A percentile compares a stretch with the other conserved stretches of the same genome.
Evolutionary conservation across 345 rosid species (phyloP).

Genomic region (Camelina laxa): DNA sequence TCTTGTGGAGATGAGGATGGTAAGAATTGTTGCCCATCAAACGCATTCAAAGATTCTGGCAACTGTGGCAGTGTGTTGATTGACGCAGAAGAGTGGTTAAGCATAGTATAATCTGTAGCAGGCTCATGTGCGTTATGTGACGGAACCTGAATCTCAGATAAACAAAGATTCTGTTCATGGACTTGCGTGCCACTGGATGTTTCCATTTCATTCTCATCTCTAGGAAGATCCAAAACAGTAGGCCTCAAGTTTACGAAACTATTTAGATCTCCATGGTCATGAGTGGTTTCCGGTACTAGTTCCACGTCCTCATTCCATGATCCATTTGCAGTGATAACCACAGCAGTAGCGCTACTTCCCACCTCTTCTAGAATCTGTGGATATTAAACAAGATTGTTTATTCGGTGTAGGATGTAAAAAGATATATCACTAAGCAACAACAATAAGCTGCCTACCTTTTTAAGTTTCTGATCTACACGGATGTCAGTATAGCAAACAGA

Average conservation of each 20-base stretch:
- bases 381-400: slow-evolving; percentile 19
- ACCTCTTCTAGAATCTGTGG: slow-evolving; percentile 79
- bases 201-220: slow-evolving; percentile 52
- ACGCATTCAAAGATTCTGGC: slow-evolving; percentile 46
- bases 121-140: slow-evolving; percentile 33
- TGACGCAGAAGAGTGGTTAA: slow-evolving; percentile 47
- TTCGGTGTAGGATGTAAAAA: slow-evolving; percentile 1
- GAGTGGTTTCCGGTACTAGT: slow-evolving; percentile 40
- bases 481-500: slow-evolving; percentile 72
- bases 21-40: slow-evolving; percentile 43
- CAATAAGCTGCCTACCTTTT: slow-evolving; percentile 62
- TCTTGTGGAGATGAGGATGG: slow-evolving; percentile 45
- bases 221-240: slow-evolving; percentile 67
- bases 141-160: slow-evolving; percentile 44
- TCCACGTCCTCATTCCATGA: slow-evolving; percentile 72
- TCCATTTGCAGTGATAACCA: slow-evolving; percentile 77
- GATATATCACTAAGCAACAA: slow-evolving; percentile 14
- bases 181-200: slow-evolving; percentile 42
- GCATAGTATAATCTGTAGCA: slow-evolving; percentile 37
- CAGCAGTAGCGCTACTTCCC: slow-evolving; percentile 55
- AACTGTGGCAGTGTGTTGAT: slow-evolving; percentile 47
- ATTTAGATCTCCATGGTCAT: slow-evolving; percentile 39
- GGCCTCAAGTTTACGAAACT: slow-evolving; percentile 37
- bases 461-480: slow-evolving; percentile 76
- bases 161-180: slow-evolving; percentile 62